Conservation (phyloP, 768 basidiomycete genomes). For the Leccinellum luteum region DNA sequence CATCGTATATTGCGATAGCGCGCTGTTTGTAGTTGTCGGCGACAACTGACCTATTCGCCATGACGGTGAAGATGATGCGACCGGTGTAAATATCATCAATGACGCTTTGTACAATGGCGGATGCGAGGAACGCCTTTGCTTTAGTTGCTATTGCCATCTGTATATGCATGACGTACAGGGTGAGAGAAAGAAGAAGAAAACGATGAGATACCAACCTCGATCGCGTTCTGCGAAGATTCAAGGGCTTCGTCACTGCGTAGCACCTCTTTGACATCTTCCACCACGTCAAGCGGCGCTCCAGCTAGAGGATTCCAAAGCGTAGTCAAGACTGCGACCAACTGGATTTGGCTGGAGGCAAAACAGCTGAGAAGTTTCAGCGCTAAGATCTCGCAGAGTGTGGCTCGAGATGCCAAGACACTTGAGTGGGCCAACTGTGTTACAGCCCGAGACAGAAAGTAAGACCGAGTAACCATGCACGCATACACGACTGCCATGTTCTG, state of each 20-base stretch:
- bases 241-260: conserved; percentile 54
- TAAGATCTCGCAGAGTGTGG: conserved; percentile 82
- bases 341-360: conserved; percentile 73
- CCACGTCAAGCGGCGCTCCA: conserved; percentile 64
- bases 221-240: conserved; percentile 72
- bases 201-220: conserved; percentile 61
- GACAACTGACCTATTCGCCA: conserved; percentile 69
- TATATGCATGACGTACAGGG: background rate
- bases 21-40: conserved; percentile 87
- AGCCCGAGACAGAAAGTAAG: conserved; percentile 71
- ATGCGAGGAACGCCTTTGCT: conserved; percentile 80
- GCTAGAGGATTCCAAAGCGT: conserved; percentile 83
- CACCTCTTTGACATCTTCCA: conserved; percentile 61
- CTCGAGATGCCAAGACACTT: conserved; percentile 66
- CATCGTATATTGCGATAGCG: conserved; percentile 71
- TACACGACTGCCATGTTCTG: conserved; percentile 75
- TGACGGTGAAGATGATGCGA: conserved; percentile 63
- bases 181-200: background rate
- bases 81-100: conserved; percentile 86
- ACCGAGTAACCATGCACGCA: conserved; percentile 72
- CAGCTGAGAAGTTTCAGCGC: conserved; percentile 82
- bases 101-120: conserved; percentile 81
- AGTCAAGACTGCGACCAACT: conserved; percentile 73
- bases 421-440: conserved; percentile 75
- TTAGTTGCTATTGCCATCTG: conserved; percentile 88